Percentiles rank a stretch among this genome's conserved stretches.
These are phyloP conservation scores for Chrysosporium queenslandicum DNA, from an alignment of 2,329 filamentous ascomycete genomes.

Conservation along the genomic window DNA sequence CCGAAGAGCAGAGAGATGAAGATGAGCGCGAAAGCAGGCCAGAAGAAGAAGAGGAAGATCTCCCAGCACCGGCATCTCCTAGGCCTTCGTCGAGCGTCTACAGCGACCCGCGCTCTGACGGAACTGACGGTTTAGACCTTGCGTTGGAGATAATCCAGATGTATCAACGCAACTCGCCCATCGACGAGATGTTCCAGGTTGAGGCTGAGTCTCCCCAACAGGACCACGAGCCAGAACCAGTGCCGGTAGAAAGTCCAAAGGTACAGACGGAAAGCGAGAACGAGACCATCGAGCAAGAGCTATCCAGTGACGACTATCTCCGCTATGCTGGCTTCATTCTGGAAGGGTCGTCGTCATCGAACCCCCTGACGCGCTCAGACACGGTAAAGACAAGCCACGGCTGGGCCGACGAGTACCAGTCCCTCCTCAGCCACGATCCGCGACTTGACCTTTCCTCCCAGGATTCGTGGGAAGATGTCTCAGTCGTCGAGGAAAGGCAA, in stretches of 20 bases:
- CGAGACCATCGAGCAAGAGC: background rate
- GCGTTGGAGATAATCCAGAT: slow-evolving; percentile 10
- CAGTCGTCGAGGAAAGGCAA: background rate
- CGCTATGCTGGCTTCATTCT: background rate
- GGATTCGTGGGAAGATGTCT: background rate
- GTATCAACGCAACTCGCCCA: slow-evolving; percentile 1
- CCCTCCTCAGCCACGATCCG: background rate
- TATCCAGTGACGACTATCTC: background rate
- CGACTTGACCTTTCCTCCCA: background rate
- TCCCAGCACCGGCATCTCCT: background rate
- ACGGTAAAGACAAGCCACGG: slow-evolving; percentile 9
- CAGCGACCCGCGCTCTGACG: background rate
- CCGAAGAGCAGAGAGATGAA: background rate
- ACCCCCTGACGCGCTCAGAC: background rate
- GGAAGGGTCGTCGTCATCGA: background rate
- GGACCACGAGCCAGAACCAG: background rate
- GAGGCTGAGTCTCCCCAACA: background rate
- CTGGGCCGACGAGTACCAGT: slow-evolving; percentile 8
- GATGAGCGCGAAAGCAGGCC: background rate
- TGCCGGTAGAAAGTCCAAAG: background rate
- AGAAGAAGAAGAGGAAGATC: background rate
- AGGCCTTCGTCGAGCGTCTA: background rate
- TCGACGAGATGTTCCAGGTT: background rate
- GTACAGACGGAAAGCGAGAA: background rate
- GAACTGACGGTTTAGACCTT: background rate